phyloP scores from a whole-genome alignment of 78 protist species.

The Andalucia godoyi region DNA sequence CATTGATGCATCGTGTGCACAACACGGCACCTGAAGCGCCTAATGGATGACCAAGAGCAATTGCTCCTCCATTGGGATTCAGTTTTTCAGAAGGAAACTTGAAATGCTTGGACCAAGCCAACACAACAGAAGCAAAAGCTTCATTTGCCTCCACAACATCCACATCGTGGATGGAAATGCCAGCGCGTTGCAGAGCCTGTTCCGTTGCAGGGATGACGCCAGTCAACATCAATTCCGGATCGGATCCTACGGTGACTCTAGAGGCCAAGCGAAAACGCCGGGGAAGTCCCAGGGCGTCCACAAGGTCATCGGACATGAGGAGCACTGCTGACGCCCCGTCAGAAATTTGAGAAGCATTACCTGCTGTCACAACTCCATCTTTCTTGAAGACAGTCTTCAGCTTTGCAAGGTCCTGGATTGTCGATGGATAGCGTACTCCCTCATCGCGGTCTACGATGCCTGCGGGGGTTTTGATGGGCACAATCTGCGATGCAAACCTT shows the following conservation, averaged over 20 bases:
- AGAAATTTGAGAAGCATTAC: constrained; percentile 23
- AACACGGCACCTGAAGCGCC: constrained; percentile 51
- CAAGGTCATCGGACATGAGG: neutral
- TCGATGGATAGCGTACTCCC: constrained; percentile 40
- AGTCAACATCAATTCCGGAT: constrained; percentile 35
- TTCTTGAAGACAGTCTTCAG: constrained; percentile 11
- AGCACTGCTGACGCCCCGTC: constrained; percentile 45
- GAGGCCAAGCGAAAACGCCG: constrained; percentile 15
- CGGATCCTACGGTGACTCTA: constrained; percentile 31
- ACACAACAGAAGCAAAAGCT: constrained; percentile 35
- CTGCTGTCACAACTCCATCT: constrained; percentile 36
- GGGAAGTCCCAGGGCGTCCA: constrained; percentile 3
- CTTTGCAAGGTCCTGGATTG: neutral
- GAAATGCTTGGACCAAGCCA: constrained; percentile 24
- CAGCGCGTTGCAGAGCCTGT: constrained; percentile 19
- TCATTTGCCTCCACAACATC: constrained; percentile 38
- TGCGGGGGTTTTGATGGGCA: constrained; percentile 36
- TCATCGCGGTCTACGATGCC: constrained; percentile 29
- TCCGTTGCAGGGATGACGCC: constrained; percentile 29
- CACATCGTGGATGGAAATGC: constrained; percentile 24
- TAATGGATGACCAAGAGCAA: constrained; percentile 46
- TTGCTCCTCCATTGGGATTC: constrained; percentile 32
- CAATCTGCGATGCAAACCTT: constrained; percentile 40
- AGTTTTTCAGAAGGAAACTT: neutral
- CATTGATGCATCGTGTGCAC: constrained; percentile 58